Percentiles rank a stretch among this genome's conserved stretches.
Evolutionary conservation across 2,329 filamentous ascomycete genomes (phyloP).

Genomic region (Microdochium paspali): DNA sequence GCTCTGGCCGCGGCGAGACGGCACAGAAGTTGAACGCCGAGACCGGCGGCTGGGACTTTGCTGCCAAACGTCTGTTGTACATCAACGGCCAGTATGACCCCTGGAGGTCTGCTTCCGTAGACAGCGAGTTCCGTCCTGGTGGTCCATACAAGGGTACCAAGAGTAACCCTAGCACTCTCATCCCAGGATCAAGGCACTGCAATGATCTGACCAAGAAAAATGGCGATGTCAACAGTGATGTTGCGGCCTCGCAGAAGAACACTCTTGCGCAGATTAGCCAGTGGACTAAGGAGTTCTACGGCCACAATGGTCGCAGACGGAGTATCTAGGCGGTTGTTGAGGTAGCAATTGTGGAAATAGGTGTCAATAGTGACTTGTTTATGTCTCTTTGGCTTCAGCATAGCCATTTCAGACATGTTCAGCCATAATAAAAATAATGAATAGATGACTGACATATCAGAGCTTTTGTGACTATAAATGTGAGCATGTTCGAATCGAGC

Average conservation of each 20-base stretch:
- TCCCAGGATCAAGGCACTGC: slow-evolving; percentile 45
- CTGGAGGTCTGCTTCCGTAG: slow-evolving; percentile 45
- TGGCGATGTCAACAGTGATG: slow-evolving; percentile 31
- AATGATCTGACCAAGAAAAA: slow-evolving; percentile 40
- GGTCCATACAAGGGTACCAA: slow-evolving; percentile 39
- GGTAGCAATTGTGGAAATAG: not conserved
- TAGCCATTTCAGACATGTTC: no score
- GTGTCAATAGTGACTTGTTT: not conserved
- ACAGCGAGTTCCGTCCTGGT: slow-evolving; percentile 40
- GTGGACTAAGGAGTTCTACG: slow-evolving; percentile 9
- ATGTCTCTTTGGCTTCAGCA: no score
- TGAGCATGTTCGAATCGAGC: no score
- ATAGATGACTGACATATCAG: no score
- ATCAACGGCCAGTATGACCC: slow-evolving; percentile 51
- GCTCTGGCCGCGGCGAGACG: slow-evolving; percentile 32
- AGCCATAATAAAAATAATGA: no score
- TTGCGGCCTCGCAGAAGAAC: slow-evolving; percentile 32
- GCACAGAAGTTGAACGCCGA: slow-evolving; percentile 37
- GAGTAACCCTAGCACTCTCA: slow-evolving; percentile 39
- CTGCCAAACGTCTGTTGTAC: slow-evolving; percentile 44
- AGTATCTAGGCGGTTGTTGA: not conserved
- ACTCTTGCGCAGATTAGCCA: slow-evolving; percentile 6
- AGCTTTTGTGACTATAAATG: no score
- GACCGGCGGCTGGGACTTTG: slow-evolving; percentile 46
- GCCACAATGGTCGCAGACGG: not conserved